Base-by-base conservation (phyloP, 306 rosid species). In the Hippophae gyantsensis region DNA sequence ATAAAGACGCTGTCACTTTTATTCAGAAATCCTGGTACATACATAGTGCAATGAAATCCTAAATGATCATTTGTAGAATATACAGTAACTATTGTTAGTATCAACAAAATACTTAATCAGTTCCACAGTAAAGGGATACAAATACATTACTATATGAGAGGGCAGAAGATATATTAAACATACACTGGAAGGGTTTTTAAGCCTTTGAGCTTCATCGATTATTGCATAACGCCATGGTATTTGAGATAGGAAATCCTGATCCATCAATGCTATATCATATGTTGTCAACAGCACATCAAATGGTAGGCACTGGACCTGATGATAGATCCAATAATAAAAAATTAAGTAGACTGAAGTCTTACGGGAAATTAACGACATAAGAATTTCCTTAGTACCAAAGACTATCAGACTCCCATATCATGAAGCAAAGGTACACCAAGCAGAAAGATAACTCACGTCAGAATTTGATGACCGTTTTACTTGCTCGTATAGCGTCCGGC, bases 131-230 rank as follows among this genome's bases (percentile, higher is more conserved):
- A 32, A 32, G 38, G 38, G 6, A 49, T 2, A 57, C 10, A 18
- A 49, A 56, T 54, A 52, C 60, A 45, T 57, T 14, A 52, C 52
- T 8, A 46, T 10, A 48, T 14, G 69, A 64, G 41, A 27, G 52
- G n/a, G 25, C 23, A 63, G 43, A 6, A 10, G 69, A 51, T 45
- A 43, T 52, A 48, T 72, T 69, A 42, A 51, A 81, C 96, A 45
- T 90, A 90, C 98, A 71, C 95, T 90, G 66, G 86, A 79, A 23
- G 95, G 86, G 66, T 90, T 90, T 69, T 90, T 90, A 61, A 90
- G 98, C 76, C 98, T 68, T 67, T 90, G 98, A 64, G 98, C 96
- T 81, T 90, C 98, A 74, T 90, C 96, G 68, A 90, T 81, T 71
- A 90, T 76, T 62, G 92, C 82, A 74, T 79, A 83, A 51, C 81